Conservation (phyloP, 1,284 basidiomycete species). For the Puccinia novopanici region DNA sequence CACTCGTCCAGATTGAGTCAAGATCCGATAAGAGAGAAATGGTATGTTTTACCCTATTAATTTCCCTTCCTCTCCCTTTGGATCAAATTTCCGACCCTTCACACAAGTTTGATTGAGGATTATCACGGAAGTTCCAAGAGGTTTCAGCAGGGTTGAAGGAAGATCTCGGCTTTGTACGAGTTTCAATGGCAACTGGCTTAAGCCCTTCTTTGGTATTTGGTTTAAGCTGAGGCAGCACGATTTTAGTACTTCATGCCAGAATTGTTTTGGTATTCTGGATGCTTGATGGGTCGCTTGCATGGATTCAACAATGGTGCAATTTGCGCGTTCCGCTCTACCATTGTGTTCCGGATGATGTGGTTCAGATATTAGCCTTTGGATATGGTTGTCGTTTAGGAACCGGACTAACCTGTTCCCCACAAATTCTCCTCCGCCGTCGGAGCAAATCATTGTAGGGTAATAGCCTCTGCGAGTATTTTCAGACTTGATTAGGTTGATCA, state of each 20-base stretch:
- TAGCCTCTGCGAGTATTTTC: not conserved
- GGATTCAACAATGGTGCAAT: no score
- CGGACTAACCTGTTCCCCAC: no score
- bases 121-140: not conserved
- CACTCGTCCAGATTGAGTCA: not conserved
- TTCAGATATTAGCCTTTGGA: no score
- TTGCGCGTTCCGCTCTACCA: not conserved
- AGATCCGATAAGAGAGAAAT: not conserved
- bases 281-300: not conserved
- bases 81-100: not conserved
- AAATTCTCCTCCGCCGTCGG: no score
- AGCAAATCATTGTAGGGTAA: not conserved
- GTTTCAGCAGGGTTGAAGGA: not conserved
- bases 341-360: not conserved
- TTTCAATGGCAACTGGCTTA: not conserved
- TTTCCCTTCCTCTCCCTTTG: not conserved
- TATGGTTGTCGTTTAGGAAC: no score
- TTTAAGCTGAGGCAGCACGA: no score
- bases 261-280: not conserved
- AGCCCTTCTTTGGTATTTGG: not conserved
- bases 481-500: not conserved
- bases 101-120: not conserved
- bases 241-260: not conserved
- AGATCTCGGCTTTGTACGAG: not conserved
- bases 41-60: not conserved